These are phyloP conservation scores for Pezicula neosporulosa DNA, from an alignment of 2,329 filamentous ascomycete genomes.

Conservation along the genomic window DNA sequence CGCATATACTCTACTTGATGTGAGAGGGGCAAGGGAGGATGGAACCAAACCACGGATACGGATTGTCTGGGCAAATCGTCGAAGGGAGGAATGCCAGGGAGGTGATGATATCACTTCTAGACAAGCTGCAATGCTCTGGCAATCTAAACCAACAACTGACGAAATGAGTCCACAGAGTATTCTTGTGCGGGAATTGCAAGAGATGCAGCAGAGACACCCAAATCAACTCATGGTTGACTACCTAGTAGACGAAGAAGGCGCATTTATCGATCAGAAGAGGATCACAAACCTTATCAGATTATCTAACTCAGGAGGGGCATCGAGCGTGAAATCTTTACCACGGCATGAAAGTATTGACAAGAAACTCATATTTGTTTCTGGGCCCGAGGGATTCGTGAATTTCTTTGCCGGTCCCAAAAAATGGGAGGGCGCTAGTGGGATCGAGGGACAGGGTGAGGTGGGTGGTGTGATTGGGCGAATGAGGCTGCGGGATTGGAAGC, in stretches of 20 bases:
- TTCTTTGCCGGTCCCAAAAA: constrained; percentile 77
- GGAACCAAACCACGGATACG: constrained; percentile 46
- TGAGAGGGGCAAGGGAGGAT: constrained; percentile 25
- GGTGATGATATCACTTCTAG: constrained; percentile 46
- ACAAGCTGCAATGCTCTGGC: neutral
- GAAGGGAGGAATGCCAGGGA: constrained; percentile 61
- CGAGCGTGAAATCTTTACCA: constrained; percentile 15
- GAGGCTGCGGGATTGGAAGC: constrained; percentile 33
- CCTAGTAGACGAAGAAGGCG: constrained; percentile 78
- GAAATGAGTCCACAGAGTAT: constrained; percentile 41
- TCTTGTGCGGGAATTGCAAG: constrained; percentile 56
- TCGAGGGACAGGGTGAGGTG: constrained; percentile 71
- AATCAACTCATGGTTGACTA: constrained; percentile 64
- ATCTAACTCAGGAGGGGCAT: constrained; percentile 14
- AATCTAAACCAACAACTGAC: neutral
- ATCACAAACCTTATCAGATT: constrained; percentile 33
- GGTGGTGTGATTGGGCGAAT: constrained; percentile 64
- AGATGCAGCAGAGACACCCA: constrained; percentile 55
- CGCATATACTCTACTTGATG: constrained; percentile 56
- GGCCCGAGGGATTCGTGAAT: constrained; percentile 84
- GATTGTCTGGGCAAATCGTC: constrained; percentile 80
- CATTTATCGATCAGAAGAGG: constrained; percentile 53
- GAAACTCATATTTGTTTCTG: constrained; percentile 78
- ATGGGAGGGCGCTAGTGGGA: constrained; percentile 59
- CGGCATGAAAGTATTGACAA: constrained; percentile 28